Percentiles rank a stretch among this genome's conserved stretches.
Evolutionary conservation across 148 eudicot genomes (phyloP).

Genomic region (Rhododendron williamsianum): DNA sequence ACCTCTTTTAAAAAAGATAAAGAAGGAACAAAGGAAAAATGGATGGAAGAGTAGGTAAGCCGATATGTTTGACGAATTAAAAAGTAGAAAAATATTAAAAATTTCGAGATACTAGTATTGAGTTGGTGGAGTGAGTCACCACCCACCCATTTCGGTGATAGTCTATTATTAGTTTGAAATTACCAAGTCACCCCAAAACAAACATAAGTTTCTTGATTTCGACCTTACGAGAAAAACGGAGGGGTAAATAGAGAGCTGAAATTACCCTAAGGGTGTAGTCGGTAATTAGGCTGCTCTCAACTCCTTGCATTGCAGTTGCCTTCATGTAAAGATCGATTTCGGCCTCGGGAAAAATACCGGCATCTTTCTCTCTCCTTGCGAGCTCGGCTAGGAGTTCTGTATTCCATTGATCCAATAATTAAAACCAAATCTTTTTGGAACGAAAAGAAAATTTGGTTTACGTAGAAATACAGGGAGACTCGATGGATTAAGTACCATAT

Average conservation of each 20-base stretch:
- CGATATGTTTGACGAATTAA: background rate
- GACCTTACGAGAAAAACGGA: background rate
- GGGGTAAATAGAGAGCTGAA: background rate
- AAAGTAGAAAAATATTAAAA: background rate
- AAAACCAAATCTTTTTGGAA: background rate
- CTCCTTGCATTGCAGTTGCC: constrained; percentile 93
- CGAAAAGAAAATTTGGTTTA: background rate
- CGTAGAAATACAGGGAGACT: background rate
- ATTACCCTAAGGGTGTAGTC: constrained; percentile 83
- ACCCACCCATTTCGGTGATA: background rate
- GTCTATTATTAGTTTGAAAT: background rate
- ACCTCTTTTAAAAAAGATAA: background rate
- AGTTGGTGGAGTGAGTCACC: background rate
- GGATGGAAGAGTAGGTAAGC: background rate
- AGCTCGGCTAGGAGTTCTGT: constrained; percentile 74
- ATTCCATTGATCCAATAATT: background rate
- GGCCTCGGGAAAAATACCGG: constrained; percentile 82
- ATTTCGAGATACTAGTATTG: background rate
- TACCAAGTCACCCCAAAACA: background rate
- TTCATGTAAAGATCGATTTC: constrained; percentile 96
- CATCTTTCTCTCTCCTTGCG: constrained; percentile 66
- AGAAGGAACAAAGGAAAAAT: background rate
- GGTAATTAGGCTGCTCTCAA: constrained; percentile 79
- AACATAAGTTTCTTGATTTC: background rate
- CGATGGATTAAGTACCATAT: constrained; percentile 41